phyloP scores from a whole-genome alignment of 164 flowering plant genomes.

The Protea cynaroides region DNA sequence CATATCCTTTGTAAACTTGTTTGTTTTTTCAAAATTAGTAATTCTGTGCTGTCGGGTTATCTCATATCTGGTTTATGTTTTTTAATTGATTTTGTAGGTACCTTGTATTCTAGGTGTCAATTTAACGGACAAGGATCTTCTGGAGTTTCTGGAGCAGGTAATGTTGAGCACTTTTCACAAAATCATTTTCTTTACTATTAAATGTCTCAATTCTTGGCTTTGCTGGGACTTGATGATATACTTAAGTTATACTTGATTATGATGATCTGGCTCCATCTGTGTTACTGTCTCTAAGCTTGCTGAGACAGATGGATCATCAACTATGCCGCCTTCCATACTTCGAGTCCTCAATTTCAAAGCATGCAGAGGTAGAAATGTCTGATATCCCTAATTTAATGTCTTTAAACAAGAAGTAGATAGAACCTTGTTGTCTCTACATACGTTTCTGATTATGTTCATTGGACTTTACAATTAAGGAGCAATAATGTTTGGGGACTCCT shows the following conservation, averaged over 20 bases:
- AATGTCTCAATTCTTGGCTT: background rate
- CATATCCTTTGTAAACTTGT: background rate
- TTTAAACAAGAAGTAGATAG: background rate
- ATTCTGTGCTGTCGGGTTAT: background rate
- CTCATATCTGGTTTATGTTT: background rate
- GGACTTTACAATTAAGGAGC: conserved; percentile 49
- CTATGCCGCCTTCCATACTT: conserved; percentile 75
- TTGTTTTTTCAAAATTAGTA: background rate
- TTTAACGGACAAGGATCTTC: conserved; percentile 71
- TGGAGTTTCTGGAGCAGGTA: conserved; percentile 95
- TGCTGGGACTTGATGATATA: background rate
- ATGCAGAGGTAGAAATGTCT: conserved; percentile 63
- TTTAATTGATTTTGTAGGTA: conserved; percentile 46
- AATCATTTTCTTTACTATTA: background rate
- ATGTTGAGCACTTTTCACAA: background rate
- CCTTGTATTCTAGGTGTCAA: conserved; percentile 92
- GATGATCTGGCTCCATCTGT: conserved; percentile 12
- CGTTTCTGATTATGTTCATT: background rate
- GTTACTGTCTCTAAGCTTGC: conserved; percentile 48
- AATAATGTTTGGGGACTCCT: conserved; percentile 93
- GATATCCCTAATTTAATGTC: background rate
- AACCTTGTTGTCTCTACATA: background rate
- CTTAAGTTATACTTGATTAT: background rate
- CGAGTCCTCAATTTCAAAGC: conserved; percentile 86
- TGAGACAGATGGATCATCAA: conserved; percentile 93